Percentiles rank a stretch among this genome's conserved stretches.
Evolutionary conservation across 495 filamentous ascomycete genomes (phyloP).

Genomic region (Peziza echinospora): DNA sequence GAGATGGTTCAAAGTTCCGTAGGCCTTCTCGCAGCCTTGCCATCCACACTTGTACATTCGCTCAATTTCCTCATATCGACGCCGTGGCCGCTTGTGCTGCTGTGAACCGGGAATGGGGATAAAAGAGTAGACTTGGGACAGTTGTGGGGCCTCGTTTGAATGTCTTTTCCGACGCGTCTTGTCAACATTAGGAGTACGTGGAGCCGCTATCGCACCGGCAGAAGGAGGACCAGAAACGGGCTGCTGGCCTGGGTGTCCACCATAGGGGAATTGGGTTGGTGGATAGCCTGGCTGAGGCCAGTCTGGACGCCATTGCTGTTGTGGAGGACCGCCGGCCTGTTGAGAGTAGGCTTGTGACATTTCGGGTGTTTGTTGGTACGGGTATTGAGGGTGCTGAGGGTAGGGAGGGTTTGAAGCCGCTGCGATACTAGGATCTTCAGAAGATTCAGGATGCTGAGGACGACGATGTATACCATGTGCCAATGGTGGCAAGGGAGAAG

Average conservation of each 20-base stretch:
- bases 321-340: slow-evolving; percentile 4
- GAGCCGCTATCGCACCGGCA: slow-evolving; percentile 3
- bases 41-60: slow-evolving; percentile 99
- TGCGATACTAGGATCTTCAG: slow-evolving; percentile 89
- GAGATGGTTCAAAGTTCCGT: slow-evolving; percentile 86
- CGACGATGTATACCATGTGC: slow-evolving; percentile 28
- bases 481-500: slow-evolving; percentile 21
- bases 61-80: slow-evolving; percentile 96
- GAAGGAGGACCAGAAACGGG: slow-evolving; percentile 2
- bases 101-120: slow-evolving; percentile 94
- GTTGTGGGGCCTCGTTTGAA: slow-evolving; percentile 21
- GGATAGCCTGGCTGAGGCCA: slow-evolving; percentile 3
- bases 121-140: slow-evolving; percentile 81
- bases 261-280: slow-evolving; percentile 9
- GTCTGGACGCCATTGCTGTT: slow-evolving; percentile 13
- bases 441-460: slow-evolving; percentile 80
- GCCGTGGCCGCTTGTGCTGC: slow-evolving; percentile 86
- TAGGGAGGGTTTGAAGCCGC: slow-evolving; percentile 83
- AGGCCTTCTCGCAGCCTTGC: slow-evolving; percentile 95
- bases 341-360: slow-evolving; percentile 17
- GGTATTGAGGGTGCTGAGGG: slow-evolving; percentile 33
- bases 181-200: slow-evolving; percentile 6
- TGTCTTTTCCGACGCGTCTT: slow-evolving; percentile 15
- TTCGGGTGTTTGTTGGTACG: slow-evolving; percentile 65
- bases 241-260: slow-evolving; percentile 1